A percentile compares a stretch with the other conserved stretches of the same genome.
These are phyloP conservation scores for Lactarius sp. DNA, from an alignment of 768 basidiomycete species.

Conservation along the genomic window DNA sequence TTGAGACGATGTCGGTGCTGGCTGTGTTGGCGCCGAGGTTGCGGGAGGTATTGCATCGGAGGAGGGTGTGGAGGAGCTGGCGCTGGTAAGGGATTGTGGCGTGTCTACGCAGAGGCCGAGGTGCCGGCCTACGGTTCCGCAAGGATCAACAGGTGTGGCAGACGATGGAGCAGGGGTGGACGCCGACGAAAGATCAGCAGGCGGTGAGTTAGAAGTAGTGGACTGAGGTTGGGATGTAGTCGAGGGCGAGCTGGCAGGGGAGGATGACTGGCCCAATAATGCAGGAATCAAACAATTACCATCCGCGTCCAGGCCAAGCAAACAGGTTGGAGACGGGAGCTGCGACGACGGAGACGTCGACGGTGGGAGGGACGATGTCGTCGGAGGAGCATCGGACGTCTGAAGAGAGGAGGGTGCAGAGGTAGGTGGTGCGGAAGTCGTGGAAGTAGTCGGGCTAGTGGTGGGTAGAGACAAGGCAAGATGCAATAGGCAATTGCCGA, in stretches of 20 bases:
- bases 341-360: not conserved
- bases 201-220: not conserved
- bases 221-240: not conserved
- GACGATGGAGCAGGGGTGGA: constrained; percentile 2
- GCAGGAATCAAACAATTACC: not conserved
- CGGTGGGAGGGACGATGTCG: not conserved
- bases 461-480: not conserved
- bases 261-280: not conserved
- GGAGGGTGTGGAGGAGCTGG: constrained; percentile 1
- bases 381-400: no score
- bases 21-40: not conserved
- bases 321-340: not conserved
- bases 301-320: not conserved
- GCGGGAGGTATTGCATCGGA: not conserved
- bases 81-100: constrained; percentile 1
- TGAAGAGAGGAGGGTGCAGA: not conserved
- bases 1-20: not conserved
- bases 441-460: not conserved
- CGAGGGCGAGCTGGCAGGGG: not conserved
- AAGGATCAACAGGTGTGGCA: constrained; percentile 9
- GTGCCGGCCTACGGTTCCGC: constrained; percentile 25
- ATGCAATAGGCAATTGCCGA: constrained; percentile 9
- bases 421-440: not conserved
- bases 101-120: constrained; percentile 24
- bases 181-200: not conserved